phyloP scores from a whole-genome alignment of 345 rosid genomes.

The Rhodomyrtus tomentosa region DNA sequence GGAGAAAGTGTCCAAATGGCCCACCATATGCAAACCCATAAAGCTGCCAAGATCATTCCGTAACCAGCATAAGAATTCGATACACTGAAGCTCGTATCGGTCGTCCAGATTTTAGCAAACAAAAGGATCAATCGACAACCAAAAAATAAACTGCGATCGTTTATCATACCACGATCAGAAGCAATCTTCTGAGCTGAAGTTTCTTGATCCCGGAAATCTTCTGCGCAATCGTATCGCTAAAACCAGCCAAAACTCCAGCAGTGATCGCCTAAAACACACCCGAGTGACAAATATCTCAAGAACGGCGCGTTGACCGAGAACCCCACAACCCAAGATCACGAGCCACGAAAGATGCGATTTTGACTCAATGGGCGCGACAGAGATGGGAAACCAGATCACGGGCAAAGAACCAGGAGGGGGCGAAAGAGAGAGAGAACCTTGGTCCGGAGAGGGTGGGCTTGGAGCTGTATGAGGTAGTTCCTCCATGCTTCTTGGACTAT shows the following conservation, averaged over 20 bases:
- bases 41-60: conserved; percentile 10
- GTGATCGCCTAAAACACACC: conserved; percentile 55
- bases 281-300: not conserved
- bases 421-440: conserved; percentile 29
- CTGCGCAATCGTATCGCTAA: conserved; percentile 73
- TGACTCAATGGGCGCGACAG: not conserved
- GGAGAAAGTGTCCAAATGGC: conserved; percentile 86
- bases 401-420: not conserved
- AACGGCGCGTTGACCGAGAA: not conserved
- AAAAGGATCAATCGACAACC: not conserved
- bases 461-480: conserved; percentile 80
- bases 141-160: not conserved
- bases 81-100: not conserved
- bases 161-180: conserved; percentile 57
- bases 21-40: conserved; percentile 88
- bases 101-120: not conserved
- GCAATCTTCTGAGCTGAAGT: conserved; percentile 58
- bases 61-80: not conserved
- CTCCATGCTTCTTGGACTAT: conserved; percentile 73
- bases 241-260: conserved; percentile 66
- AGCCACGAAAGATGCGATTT: not conserved
- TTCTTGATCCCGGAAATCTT: conserved; percentile 69
- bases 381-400: not conserved
- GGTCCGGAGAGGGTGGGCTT: conserved; percentile 71
- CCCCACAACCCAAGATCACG: not conserved